These are phyloP conservation scores for Steccherinum ochraceum DNA, from an alignment of 768 basidiomycete species.

Conservation along the genomic window DNA sequence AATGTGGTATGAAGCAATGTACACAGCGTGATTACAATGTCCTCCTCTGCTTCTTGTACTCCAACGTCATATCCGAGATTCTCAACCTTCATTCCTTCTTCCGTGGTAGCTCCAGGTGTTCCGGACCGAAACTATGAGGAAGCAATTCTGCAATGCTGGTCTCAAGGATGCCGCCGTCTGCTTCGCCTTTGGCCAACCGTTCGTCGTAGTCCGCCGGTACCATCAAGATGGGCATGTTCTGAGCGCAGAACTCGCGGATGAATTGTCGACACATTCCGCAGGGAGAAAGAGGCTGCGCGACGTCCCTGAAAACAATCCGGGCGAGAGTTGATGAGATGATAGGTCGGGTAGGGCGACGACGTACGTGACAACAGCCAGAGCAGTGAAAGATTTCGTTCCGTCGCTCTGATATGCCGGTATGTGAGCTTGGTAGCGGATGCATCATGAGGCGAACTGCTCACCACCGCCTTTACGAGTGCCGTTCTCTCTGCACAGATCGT, in stretches of 20 bases:
- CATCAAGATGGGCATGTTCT: conserved; percentile 66
- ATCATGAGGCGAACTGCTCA: too few relatives aligned
- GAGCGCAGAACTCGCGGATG: conserved; percentile 77
- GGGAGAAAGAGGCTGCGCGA: conserved; percentile 62
- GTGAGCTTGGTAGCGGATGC: too few relatives aligned
- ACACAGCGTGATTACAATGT: neutral
- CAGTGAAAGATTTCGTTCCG: conserved; percentile 62
- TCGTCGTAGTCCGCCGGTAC: conserved; percentile 60
- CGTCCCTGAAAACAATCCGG: conserved; percentile 49
- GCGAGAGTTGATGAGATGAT: neutral
- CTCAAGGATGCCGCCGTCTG: conserved; percentile 47
- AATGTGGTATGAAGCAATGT: neutral
- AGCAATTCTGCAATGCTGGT: conserved; percentile 70
- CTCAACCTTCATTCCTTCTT: conserved; percentile 6
- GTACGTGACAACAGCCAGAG: conserved; percentile 76
- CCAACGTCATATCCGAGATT: too few relatives aligned
- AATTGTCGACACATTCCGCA: conserved; percentile 95
- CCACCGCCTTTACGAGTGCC: conserved; percentile 90
- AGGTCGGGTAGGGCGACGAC: conserved; percentile 20
- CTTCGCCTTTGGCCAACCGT: conserved; percentile 28
- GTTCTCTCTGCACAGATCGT: conserved; percentile 95
- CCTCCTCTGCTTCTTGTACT: neutral
- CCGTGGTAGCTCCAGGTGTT: conserved; percentile 55
- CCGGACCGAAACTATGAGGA: conserved; percentile 87
- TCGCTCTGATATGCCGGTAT: conserved; percentile 80